Evolutionary conservation across 371 early-diverging fungal genomes (phyloP).

Genomic region (Batkoa obscura): DNA sequence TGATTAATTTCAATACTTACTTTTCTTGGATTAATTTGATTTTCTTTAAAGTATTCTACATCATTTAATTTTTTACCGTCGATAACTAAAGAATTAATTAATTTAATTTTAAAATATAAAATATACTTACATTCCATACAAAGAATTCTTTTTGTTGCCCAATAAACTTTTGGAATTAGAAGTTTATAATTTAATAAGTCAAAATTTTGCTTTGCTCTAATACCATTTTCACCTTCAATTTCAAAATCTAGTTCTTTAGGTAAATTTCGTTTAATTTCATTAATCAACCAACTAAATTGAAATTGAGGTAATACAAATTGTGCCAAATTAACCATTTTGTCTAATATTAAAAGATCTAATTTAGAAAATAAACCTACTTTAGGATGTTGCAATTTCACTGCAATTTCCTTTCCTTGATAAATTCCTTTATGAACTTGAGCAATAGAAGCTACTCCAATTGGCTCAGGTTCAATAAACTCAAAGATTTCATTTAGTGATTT

Average conservation of each 20-base stretch:
- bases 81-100: constrained; percentile 18
- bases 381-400: constrained; percentile 86
- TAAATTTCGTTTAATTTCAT: constrained; percentile 65
- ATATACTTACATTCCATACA: constrained; percentile 22
- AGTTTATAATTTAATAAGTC: constrained; percentile 14
- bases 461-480: constrained; percentile 43
- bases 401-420: constrained; percentile 46
- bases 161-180: constrained; percentile 20
- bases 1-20: constrained; percentile 55
- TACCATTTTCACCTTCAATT: constrained; percentile 56
- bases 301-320: constrained; percentile 65
- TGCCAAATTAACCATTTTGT: constrained; percentile 33
- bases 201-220: constrained; percentile 36
- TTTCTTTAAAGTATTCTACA: constrained; percentile 32
- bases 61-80: constrained; percentile 62
- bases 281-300: constrained; percentile 75
- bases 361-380: constrained; percentile 44
- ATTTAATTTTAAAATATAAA: not conserved
- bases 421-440: constrained; percentile 68
- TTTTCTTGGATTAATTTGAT: constrained; percentile 43
- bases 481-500: constrained; percentile 35
- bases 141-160: constrained; percentile 20
- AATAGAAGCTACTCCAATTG: constrained; percentile 67
- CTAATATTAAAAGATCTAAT: constrained; percentile 60
- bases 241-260: constrained; percentile 76